Evolutionary conservation across 164 flowering plant species (phyloP).

Genomic region (Vitis riparia): DNA sequence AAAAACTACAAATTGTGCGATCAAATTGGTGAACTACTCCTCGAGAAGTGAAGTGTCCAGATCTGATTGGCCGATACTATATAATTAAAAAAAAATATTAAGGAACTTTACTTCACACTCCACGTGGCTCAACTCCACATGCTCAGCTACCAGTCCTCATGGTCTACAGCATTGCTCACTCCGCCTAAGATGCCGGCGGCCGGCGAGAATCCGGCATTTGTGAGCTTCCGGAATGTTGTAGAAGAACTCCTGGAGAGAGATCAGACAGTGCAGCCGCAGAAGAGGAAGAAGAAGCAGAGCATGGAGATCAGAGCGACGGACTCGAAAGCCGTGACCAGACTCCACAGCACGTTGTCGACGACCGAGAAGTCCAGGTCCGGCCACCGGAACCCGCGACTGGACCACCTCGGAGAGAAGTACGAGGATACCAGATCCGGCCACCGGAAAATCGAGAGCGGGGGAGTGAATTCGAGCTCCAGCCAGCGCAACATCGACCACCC

Average conservation of each 20-base stretch:
- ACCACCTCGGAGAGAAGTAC: background rate
- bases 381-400: conserved; percentile 12
- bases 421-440: conserved; percentile 11
- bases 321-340: conserved; percentile 47
- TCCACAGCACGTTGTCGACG: conserved; percentile 50
- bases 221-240: background rate
- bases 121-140: background rate
- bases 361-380: conserved; percentile 23
- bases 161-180: background rate
- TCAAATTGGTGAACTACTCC: too few relatives aligned
- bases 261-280: conserved; percentile 57
- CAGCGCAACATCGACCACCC: conserved; percentile 8
- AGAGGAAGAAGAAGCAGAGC: conserved; percentile 60
- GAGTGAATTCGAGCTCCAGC: background rate
- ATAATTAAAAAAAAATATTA: too few relatives aligned
- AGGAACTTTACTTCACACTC: background rate
- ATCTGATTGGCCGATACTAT: too few relatives aligned
- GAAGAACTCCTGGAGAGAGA: background rate
- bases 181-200: background rate
- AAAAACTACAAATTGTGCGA: too few relatives aligned
- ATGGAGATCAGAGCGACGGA: conserved; percentile 55
- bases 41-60: too few relatives aligned
- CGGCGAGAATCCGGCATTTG: background rate
- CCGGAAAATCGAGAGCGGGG: conserved; percentile 3
- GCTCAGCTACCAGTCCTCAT: background rate